Evolutionary conservation across 2,329 filamentous ascomycete species (phyloP).

Genomic region (Hyphodiscus sp.): DNA sequence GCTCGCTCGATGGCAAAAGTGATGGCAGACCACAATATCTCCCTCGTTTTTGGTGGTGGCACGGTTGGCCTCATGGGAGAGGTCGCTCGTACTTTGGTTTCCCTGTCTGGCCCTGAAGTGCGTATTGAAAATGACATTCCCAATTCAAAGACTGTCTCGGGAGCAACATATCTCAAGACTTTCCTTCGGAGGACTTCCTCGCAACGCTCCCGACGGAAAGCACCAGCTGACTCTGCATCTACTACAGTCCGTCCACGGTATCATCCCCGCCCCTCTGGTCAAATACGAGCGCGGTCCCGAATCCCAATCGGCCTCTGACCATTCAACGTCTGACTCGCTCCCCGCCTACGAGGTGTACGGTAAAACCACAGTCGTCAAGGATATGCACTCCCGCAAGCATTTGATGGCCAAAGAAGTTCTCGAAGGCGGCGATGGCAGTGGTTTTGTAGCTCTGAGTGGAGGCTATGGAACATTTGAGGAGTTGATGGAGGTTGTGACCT

Average conservation of each 20-base stretch:
- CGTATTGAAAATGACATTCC: too few species aligned
- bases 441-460: slow-evolving; percentile 82
- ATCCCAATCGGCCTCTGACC: slow-evolving; percentile 30
- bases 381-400: slow-evolving; percentile 95
- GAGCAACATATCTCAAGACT: neutral
- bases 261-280: slow-evolving; percentile 84
- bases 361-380: slow-evolving; percentile 77
- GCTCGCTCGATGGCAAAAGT: slow-evolving; percentile 67
- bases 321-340: neutral
- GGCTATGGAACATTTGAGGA: slow-evolving; percentile 96
- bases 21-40: slow-evolving; percentile 71
- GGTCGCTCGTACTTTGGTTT: slow-evolving; percentile 76
- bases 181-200: neutral
- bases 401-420: slow-evolving; percentile 89
- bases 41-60: slow-evolving; percentile 89
- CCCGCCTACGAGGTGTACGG: slow-evolving; percentile 53
- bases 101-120: slow-evolving; percentile 65
- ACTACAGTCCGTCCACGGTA: slow-evolving; percentile 69
- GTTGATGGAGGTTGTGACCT: slow-evolving; percentile 83
- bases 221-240: too few species aligned
- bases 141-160: neutral
- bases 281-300: slow-evolving; percentile 64
- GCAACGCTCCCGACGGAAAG: neutral
- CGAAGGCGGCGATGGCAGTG: slow-evolving; percentile 70
- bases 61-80: slow-evolving; percentile 96